Percentiles rank a stretch among this genome's conserved stretches.
phyloP scores from a whole-genome alignment of 345 rosid genomes.

The Salix brachista region DNA sequence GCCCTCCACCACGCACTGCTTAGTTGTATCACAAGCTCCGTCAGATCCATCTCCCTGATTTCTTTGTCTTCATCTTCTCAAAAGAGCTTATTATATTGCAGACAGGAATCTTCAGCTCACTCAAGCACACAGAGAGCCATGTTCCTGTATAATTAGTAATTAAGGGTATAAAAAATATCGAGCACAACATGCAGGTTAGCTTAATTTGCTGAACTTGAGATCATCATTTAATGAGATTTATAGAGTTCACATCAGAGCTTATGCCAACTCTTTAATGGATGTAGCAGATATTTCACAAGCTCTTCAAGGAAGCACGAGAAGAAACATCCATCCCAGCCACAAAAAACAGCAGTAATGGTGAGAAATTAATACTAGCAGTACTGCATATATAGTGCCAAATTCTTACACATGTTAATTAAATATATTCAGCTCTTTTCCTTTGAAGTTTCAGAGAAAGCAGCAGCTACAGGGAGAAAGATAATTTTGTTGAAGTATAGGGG shows the following conservation, averaged over 20 bases:
- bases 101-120: constrained; percentile 39
- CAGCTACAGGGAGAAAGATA: constrained; percentile 27
- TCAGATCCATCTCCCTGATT: constrained; percentile 30
- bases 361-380: not conserved
- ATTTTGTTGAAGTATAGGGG: constrained; percentile 11
- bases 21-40: constrained; percentile 39
- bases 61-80: constrained; percentile 50
- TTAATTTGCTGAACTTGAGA: not conserved
- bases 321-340: constrained; percentile 6
- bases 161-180: constrained; percentile 12
- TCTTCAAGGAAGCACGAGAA: constrained; percentile 33
- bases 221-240: not conserved
- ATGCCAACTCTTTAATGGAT: constrained; percentile 12
- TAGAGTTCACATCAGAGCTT: constrained; percentile 2
- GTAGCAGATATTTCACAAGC: constrained; percentile 66
- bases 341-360: constrained; percentile 21
- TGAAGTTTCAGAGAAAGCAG: constrained; percentile 25
- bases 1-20: constrained; percentile 36
- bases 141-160: constrained; percentile 12
- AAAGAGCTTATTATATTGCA: constrained; percentile 15
- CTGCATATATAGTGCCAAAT: not conserved
- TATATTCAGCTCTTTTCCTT: not conserved
- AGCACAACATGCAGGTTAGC: constrained; percentile 62
- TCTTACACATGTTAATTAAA: not conserved
- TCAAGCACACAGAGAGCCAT: not conserved